A percentile compares a stretch with the other conserved stretches of the same genome.
These are phyloP conservation scores for Dactylellina cionopaga DNA, from an alignment of 2,329 filamentous ascomycete genomes.

Conservation along the genomic window DNA sequence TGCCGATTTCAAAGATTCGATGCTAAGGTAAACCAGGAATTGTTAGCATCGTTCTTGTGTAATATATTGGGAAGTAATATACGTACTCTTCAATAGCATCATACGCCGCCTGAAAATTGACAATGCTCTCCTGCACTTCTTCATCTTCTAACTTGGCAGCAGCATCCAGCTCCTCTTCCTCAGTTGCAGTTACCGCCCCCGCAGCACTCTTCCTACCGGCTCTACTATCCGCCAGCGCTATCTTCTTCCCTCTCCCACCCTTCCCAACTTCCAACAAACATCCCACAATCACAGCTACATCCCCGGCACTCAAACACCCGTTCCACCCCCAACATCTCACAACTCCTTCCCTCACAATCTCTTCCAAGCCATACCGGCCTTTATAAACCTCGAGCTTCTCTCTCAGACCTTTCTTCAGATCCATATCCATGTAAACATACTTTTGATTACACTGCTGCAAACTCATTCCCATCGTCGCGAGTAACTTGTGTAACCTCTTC, in stretches of 20 bases:
- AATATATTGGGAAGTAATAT: not conserved
- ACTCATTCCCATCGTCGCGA: constrained; percentile 98
- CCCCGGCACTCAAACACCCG: constrained; percentile 89
- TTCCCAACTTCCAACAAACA: constrained; percentile 92
- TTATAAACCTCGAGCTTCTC: constrained; percentile 90
- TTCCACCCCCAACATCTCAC: constrained; percentile 98
- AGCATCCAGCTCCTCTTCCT: constrained; percentile 64
- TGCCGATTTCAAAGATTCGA: constrained; percentile 78
- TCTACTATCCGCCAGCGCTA: constrained; percentile 6
- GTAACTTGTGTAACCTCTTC: constrained; percentile 88
- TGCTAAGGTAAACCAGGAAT: constrained; percentile 68
- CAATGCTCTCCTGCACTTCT: constrained; percentile 73
- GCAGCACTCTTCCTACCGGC: not conserved
- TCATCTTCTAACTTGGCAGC: constrained; percentile 59
- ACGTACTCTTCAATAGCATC: constrained; percentile 76
- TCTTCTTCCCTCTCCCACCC: constrained; percentile 56
- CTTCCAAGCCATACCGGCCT: constrained; percentile 90
- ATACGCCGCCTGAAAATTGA: constrained; percentile 76
- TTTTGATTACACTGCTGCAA: constrained; percentile 92
- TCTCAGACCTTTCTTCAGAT: constrained; percentile 86
- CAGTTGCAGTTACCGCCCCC: constrained; percentile 55
- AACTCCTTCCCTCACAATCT: constrained; percentile 90
- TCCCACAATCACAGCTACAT: constrained; percentile 91
- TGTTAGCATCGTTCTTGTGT: not conserved
- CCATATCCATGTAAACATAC: constrained; percentile 98